A percentile compares a stretch with the other conserved stretches of the same genome.
These are phyloP conservation scores for Lactifluus volemus DNA, from an alignment of 768 basidiomycete species.

Conservation along the genomic window DNA sequence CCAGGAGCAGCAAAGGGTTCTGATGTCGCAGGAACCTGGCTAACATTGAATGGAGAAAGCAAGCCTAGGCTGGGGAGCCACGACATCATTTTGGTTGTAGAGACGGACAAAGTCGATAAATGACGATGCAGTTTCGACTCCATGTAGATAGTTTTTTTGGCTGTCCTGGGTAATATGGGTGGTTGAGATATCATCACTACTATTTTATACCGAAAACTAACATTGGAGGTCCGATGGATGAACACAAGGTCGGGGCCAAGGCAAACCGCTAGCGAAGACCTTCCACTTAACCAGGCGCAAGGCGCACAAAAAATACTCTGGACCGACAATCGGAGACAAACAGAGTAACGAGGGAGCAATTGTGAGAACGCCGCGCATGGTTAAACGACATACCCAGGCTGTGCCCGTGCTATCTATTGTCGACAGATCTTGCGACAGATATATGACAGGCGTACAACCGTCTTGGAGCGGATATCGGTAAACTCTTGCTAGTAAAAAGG, in stretches of 20 bases:
- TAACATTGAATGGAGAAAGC: not conserved
- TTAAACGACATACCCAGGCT: no score
- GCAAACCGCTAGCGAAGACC: no score
- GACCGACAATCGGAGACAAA: no score
- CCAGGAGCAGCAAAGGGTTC: not conserved
- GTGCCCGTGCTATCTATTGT: no score
- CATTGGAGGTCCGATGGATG: not conserved
- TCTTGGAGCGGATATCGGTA: no score
- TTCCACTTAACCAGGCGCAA: no score
- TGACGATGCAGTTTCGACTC: not conserved
- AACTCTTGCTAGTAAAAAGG: no score
- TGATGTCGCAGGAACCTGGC: not conserved
- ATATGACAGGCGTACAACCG: no score
- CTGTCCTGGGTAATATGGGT: not conserved
- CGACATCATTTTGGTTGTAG: not conserved
- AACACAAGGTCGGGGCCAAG: not conserved
- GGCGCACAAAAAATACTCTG: no score
- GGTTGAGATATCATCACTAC: not conserved
- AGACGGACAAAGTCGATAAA: not conserved
- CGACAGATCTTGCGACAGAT: no score
- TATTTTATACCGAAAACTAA: not conserved
- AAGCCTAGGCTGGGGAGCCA: slow-evolving; percentile 2
- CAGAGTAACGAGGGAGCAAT: no score
- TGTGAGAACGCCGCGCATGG: no score
- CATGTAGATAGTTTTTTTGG: not conserved